Conservation (phyloP, 2,329 filamentous ascomycete genomes). For the Scytalidium lignicola region DNA sequence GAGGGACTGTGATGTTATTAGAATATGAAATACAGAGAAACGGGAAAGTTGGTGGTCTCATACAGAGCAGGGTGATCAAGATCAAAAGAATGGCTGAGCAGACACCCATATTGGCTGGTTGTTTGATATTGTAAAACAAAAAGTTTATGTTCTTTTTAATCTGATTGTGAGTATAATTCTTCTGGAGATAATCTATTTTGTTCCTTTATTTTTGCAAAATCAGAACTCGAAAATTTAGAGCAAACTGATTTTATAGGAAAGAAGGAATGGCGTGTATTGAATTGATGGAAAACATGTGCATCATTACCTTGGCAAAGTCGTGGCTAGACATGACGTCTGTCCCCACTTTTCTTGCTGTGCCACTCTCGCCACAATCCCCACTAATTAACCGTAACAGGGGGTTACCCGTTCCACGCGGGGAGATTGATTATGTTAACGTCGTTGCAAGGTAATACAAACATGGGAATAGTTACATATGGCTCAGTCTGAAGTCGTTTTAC, state of each 20-base stretch:
- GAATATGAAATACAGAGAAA: background rate
- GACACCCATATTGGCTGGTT: conserved; percentile 25
- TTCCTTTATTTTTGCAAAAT: too few species aligned
- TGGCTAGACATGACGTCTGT: background rate
- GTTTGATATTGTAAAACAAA: too few species aligned
- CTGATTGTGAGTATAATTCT: too few species aligned
- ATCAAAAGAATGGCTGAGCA: conserved; percentile 36
- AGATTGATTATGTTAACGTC: too few species aligned
- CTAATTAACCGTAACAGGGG: too few species aligned
- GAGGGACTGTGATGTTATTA: conserved; percentile 25
- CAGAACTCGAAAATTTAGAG: too few species aligned
- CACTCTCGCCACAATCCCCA: background rate
- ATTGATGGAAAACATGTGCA: background rate
- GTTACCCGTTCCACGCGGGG: too few species aligned
- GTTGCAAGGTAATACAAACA: too few species aligned
- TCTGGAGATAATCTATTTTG: too few species aligned
- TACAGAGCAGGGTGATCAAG: conserved; percentile 41
- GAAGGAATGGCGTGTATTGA: background rate
- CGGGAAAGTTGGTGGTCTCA: conserved; percentile 8
- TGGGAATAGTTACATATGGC: too few species aligned
- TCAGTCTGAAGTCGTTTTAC: too few species aligned
- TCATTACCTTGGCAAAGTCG: background rate
- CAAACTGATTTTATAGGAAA: background rate
- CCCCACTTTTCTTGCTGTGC: background rate
- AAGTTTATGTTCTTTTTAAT: background rate